Evolutionary conservation across 2,329 filamentous ascomycete species (phyloP).

Genomic region (Beauveria australis): DNA sequence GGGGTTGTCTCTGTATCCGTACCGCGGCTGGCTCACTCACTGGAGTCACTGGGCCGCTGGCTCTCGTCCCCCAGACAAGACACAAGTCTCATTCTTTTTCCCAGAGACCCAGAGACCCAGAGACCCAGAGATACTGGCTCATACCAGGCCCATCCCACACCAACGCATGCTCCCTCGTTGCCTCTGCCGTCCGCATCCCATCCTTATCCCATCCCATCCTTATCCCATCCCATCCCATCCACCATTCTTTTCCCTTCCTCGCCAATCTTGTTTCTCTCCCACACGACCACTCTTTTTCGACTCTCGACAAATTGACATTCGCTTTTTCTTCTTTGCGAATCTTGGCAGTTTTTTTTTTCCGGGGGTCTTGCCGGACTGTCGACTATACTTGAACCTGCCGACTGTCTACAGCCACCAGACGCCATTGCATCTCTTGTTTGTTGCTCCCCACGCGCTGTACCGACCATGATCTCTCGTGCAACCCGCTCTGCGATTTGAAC

Average conservation of each 20-base stretch:
- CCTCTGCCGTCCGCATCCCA: background rate
- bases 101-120: background rate
- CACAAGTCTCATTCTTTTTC: background rate
- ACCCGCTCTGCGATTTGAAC: background rate
- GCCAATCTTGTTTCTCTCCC: conserved; percentile 1
- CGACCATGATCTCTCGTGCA: conserved; percentile 1
- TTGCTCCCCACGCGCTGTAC: background rate
- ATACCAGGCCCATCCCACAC: background rate
- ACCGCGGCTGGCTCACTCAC: background rate
- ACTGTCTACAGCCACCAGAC: background rate
- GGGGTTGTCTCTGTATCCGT: conserved; percentile 1
- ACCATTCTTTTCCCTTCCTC: background rate
- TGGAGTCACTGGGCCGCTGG: background rate
- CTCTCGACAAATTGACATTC: background rate
- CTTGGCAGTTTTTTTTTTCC: background rate
- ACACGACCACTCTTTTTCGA: background rate
- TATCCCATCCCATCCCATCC: conserved; percentile 1
- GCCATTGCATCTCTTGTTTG: background rate
- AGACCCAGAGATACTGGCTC: background rate
- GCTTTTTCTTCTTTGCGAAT: background rate
- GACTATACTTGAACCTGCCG: background rate
- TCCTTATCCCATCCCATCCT: background rate
- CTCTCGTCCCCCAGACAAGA: background rate
- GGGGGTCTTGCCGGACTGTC: background rate
- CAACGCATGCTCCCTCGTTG: background rate